Percentiles rank a stretch among this genome's conserved stretches.
phyloP scores from a whole-genome alignment of 164 flowering plant species.

The Nelumbo lutea region DNA sequence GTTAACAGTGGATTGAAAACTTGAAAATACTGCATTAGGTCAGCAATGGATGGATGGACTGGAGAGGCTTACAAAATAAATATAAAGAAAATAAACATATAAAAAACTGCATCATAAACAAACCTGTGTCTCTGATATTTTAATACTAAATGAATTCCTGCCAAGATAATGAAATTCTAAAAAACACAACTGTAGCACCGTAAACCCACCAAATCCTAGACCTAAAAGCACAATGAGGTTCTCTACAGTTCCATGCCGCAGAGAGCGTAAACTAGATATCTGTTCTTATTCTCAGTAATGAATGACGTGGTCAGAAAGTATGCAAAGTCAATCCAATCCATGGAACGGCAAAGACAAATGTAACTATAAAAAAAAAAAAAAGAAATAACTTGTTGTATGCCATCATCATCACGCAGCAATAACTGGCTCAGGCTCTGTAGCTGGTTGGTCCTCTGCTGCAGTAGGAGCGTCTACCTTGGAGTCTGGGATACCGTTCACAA shows the following conservation, averaged over 20 bases:
- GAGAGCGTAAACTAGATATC: slow-evolving; percentile 6
- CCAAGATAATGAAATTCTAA: background rate
- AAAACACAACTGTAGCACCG: slow-evolving; percentile 4
- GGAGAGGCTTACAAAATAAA: no score
- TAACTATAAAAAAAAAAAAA: slow-evolving; percentile 1
- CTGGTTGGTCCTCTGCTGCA: slow-evolving; percentile 29
- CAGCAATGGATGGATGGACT: no score
- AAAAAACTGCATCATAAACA: no score
- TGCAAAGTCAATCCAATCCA: slow-evolving; percentile 7
- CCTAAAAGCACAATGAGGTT: background rate
- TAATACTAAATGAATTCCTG: background rate
- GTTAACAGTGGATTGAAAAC: no score
- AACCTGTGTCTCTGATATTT: background rate
- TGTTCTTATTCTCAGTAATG: slow-evolving; percentile 24
- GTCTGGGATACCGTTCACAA: slow-evolving; percentile 25
- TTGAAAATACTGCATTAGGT: no score
- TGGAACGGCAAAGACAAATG: slow-evolving; percentile 1
- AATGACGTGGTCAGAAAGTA: slow-evolving; percentile 10
- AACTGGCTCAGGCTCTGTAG: slow-evolving; percentile 31
- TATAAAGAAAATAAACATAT: no score
- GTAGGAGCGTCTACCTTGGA: slow-evolving; percentile 30
- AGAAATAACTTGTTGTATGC: background rate
- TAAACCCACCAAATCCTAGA: slow-evolving; percentile 10
- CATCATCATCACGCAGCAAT: slow-evolving; percentile 32
- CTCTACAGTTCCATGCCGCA: background rate